Percentiles rank a stretch among this genome's conserved stretches.
Evolutionary conservation across 1,139 yeast species (phyloP).

Genomic region (Geotrichum cucujoidarum): DNA sequence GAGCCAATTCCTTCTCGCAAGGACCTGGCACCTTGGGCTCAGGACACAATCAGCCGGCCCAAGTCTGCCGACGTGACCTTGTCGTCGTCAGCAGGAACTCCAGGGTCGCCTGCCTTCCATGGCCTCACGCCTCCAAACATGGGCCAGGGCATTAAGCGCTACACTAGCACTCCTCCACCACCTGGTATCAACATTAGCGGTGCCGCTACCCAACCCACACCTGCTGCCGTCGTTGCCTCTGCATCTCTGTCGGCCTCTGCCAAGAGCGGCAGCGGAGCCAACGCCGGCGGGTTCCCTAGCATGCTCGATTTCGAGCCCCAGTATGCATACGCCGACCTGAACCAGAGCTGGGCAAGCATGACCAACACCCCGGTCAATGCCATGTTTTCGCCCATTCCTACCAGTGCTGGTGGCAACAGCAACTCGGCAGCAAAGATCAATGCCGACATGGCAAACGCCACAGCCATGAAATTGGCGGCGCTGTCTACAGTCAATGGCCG

Average conservation of each 20-base stretch:
- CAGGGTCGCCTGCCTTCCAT: background rate
- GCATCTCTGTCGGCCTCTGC: background rate
- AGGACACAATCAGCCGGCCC: conserved; percentile 29
- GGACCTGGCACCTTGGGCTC: conserved; percentile 17
- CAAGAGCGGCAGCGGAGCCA: conserved; percentile 1
- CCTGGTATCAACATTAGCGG: conserved; percentile 15
- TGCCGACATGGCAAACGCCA: conserved; percentile 32
- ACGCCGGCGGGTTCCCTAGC: conserved; percentile 5
- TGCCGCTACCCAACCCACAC: conserved; percentile 13
- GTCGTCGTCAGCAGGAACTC: background rate
- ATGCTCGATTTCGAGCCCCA: conserved; percentile 9
- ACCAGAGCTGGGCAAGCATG: conserved; percentile 30
- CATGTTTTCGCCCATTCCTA: conserved; percentile 7
- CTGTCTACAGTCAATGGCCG: conserved; percentile 29
- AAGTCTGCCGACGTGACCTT: conserved; percentile 28
- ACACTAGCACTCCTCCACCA: conserved; percentile 18
- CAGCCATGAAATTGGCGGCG: conserved; percentile 39
- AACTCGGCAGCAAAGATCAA: conserved; percentile 21
- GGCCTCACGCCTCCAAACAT: conserved; percentile 3
- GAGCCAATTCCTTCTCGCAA: conserved; percentile 4
- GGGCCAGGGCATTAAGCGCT: conserved; percentile 1
- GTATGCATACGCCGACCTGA: conserved; percentile 4
- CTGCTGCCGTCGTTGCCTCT: conserved; percentile 1
- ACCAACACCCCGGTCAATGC: conserved; percentile 28
- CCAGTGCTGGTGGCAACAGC: conserved; percentile 1